A percentile compares a stretch with the other conserved stretches of the same genome.
Conservation (phyloP, 495 filamentous ascomycete genomes). For the Xylaria venustula region DNA sequence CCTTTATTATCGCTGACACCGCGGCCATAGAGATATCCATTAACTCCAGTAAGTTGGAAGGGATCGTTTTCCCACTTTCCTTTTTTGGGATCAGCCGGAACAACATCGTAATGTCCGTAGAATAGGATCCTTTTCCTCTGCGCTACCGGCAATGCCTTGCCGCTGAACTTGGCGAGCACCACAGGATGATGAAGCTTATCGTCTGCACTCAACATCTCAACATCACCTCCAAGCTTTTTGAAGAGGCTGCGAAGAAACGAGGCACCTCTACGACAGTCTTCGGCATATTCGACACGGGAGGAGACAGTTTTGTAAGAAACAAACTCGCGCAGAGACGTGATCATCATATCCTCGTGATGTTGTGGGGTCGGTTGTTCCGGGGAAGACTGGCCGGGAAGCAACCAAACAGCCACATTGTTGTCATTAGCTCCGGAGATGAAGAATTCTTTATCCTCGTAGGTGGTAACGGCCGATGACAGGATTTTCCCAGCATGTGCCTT, state of each 20-base stretch:
- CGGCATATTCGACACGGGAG: slow-evolving; percentile 73
- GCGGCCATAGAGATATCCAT: slow-evolving; percentile 95
- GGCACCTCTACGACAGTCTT: slow-evolving; percentile 89
- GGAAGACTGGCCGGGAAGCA: slow-evolving; percentile 59
- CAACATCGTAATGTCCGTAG: slow-evolving; percentile 98
- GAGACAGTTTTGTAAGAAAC: slow-evolving; percentile 90
- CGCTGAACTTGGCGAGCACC: slow-evolving; percentile 82
- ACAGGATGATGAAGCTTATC: slow-evolving; percentile 75
- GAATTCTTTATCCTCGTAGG: slow-evolving; percentile 63
- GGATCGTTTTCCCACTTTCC: slow-evolving; percentile 83
- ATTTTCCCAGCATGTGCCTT: slow-evolving; percentile 83
- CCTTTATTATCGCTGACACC: slow-evolving; percentile 97
- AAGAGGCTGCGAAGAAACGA: slow-evolving; percentile 86
- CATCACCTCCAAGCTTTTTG: slow-evolving; percentile 83
- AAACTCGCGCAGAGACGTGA: slow-evolving; percentile 78
- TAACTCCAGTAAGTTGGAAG: slow-evolving; percentile 77
- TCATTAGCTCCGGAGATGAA: slow-evolving; percentile 97
- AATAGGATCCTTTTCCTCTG: slow-evolving; percentile 85
- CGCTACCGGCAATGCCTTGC: slow-evolving; percentile 53
- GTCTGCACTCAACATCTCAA: slow-evolving; percentile 77
- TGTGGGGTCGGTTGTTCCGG: slow-evolving; percentile 32
- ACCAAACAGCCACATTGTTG: slow-evolving; percentile 83
- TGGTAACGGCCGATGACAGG: slow-evolving; percentile 77
- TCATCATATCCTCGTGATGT: slow-evolving; percentile 63
- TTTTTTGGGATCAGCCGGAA: slow-evolving; percentile 78